Evolutionary conservation across 805 yeast species (phyloP).

Genomic region (Ogataea wickerhamii): DNA sequence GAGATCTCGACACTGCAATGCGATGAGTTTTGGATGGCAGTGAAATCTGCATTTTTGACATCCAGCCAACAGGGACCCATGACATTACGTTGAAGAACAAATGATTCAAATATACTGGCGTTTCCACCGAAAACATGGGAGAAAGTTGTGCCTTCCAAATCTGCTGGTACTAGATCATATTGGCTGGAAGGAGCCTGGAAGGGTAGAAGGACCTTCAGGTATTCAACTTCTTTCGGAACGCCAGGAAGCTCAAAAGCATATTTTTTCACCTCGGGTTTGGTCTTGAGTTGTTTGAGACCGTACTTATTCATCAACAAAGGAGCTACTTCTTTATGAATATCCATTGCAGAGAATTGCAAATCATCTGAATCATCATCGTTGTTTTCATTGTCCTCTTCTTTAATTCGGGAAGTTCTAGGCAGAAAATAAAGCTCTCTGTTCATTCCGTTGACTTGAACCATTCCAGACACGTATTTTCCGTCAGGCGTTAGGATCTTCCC

Average conservation of each 20-base stretch:
- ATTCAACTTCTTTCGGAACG: conserved; percentile 75
- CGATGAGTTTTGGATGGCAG: conserved; percentile 56
- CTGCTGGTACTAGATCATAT: conserved; percentile 50
- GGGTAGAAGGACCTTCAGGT: conserved; percentile 75
- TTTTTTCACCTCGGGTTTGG: conserved; percentile 69
- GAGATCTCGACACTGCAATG: conserved; percentile 79
- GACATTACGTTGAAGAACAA: conserved; percentile 74
- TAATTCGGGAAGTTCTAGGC: conserved; percentile 47
- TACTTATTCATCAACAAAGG: conserved; percentile 60
- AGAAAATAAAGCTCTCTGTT: conserved; percentile 71
- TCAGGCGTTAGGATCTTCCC: conserved; percentile 71
- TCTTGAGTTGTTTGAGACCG: conserved; percentile 58
- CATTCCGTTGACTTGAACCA: conserved; percentile 70
- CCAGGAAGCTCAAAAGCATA: conserved; percentile 86
- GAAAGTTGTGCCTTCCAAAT: conserved; percentile 72
- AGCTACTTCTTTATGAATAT: conserved; percentile 73
- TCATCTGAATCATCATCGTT: conserved; percentile 28
- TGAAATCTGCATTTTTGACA: conserved; percentile 59
- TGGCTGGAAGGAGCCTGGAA: conserved; percentile 58
- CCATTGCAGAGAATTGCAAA: conserved; percentile 43
- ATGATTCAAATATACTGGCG: conserved; percentile 74
- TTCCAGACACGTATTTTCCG: conserved; percentile 61
- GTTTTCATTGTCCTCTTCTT: conserved; percentile 29
- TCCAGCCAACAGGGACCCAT: conserved; percentile 99
- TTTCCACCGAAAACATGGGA: conserved; percentile 75